A percentile compares a stretch with the other conserved stretches of the same genome.
Evolutionary conservation across 2,329 filamentous ascomycete genomes (phyloP).

Genomic region (Colletotrichum salicis): DNA sequence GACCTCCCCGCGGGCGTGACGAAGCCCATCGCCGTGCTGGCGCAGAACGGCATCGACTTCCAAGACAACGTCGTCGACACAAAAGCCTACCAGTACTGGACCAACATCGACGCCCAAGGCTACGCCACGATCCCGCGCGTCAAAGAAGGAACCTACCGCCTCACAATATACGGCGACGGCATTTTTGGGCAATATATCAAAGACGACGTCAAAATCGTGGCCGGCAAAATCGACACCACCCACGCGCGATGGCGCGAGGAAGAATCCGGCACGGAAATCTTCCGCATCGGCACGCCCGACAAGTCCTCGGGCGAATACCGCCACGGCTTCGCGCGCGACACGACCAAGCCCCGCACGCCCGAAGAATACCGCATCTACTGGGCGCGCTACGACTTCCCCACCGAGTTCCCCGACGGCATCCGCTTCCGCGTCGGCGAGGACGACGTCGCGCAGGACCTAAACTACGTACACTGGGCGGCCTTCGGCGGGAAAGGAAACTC

Average conservation of each 20-base stretch:
- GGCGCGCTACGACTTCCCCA: conserved; percentile 65
- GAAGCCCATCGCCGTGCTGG: conserved; percentile 61
- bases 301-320: conserved; percentile 68
- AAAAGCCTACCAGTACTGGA: conserved; percentile 67
- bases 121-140: conserved; percentile 60
- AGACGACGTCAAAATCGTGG: conserved; percentile 56
- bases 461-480: conserved; percentile 71
- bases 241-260: conserved; percentile 63
- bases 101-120: conserved; percentile 55
- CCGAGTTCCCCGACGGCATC: conserved; percentile 66
- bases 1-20: conserved; percentile 62
- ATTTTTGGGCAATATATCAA: conserved; percentile 70
- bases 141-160: conserved; percentile 67
- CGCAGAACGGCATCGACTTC: conserved; percentile 61
- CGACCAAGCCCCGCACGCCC: conserved; percentile 57
- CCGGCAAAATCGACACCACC: conserved; percentile 52
- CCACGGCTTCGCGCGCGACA: conserved; percentile 61
- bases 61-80: conserved; percentile 66
- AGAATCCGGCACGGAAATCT: conserved; percentile 67
- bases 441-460: conserved; percentile 58
- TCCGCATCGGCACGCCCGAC: conserved; percentile 71
- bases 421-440: conserved; percentile 63
- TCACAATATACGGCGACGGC: conserved; percentile 71
- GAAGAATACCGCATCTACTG: conserved; percentile 68
- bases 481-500: conserved; percentile 64